Percentiles rank a stretch among this genome's conserved stretches.
These are phyloP conservation scores for Gossypium rotundifolium DNA, from an alignment of 345 rosid genomes.

Conservation along the genomic window DNA sequence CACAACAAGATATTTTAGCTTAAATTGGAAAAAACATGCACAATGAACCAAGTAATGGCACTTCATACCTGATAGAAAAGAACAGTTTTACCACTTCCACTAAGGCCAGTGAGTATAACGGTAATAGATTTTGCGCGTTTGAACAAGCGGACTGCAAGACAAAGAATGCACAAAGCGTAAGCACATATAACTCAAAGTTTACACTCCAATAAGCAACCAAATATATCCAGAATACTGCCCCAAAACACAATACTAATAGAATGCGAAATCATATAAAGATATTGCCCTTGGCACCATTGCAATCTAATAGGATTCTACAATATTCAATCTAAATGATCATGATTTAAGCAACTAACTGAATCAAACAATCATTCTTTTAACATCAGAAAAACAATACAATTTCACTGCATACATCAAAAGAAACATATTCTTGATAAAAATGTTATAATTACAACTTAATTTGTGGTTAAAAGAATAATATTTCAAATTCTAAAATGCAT, in stretches of 20 bases:
- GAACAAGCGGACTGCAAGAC: conserved; percentile 42
- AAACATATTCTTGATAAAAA: no score
- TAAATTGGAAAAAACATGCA: neutral
- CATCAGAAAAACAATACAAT: neutral
- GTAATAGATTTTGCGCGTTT: conserved; percentile 53
- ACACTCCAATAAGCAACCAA: neutral
- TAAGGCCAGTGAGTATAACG: conserved; percentile 67
- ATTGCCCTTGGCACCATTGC: neutral
- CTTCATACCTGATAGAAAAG: conserved; percentile 66
- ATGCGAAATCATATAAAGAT: neutral
- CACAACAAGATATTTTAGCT: neutral
- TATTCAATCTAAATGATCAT: neutral
- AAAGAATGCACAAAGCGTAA: neutral
- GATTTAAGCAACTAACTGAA: neutral
- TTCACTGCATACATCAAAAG: no score
- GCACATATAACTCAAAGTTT: neutral
- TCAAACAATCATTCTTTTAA: neutral
- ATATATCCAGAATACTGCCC: neutral
- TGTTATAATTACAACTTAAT: no score
- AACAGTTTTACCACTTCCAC: conserved; percentile 79
- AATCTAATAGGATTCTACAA: neutral
- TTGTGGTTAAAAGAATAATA: neutral
- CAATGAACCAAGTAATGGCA: neutral
- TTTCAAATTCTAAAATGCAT: neutral
- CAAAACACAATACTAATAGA: neutral